These are phyloP conservation scores for Lotus japonicus DNA, from an alignment of 306 rosid species.

Conservation along the genomic window DNA sequence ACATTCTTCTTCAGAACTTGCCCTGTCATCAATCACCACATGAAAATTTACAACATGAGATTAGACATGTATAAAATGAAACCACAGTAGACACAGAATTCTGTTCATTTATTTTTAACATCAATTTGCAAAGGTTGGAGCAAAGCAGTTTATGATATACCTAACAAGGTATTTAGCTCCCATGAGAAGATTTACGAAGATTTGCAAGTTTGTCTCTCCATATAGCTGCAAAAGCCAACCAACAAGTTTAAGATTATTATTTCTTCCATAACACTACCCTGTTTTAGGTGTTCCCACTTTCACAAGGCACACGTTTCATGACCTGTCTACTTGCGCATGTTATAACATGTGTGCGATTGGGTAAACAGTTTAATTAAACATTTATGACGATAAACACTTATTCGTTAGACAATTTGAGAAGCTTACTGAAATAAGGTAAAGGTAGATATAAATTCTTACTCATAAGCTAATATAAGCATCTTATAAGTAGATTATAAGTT, in stretches of 20 bases:
- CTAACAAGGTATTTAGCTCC: slow-evolving; percentile 34
- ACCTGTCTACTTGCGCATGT: not conserved
- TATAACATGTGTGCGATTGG: too few relatives aligned
- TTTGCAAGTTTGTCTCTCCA: slow-evolving; percentile 75
- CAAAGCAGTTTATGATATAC: slow-evolving; percentile 21
- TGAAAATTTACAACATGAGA: slow-evolving; percentile 15
- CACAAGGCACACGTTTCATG: not conserved
- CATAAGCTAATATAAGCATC: too few relatives aligned
- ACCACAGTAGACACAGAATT: not conserved
- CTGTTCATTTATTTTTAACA: not conserved
- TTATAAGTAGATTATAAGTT: too few relatives aligned
- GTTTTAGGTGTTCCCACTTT: slow-evolving; percentile 7
- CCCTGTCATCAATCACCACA: slow-evolving; percentile 25
- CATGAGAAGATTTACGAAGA: slow-evolving; percentile 59
- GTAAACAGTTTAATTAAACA: too few relatives aligned
- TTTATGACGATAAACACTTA: too few relatives aligned
- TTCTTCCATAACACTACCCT: slow-evolving; percentile 6
- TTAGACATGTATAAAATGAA: slow-evolving; percentile 14
- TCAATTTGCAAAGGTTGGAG: not conserved
- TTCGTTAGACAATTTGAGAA: too few relatives aligned
- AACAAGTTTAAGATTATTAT: not conserved
- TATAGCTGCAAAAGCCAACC: slow-evolving; percentile 54
- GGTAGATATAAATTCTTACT: too few relatives aligned
- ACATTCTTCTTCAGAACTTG: slow-evolving; percentile 24
- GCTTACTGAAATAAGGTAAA: too few relatives aligned